Evolutionary conservation across 2,329 filamentous ascomycete species (phyloP).

Genomic region (Pseudogymnoascus sp.): DNA sequence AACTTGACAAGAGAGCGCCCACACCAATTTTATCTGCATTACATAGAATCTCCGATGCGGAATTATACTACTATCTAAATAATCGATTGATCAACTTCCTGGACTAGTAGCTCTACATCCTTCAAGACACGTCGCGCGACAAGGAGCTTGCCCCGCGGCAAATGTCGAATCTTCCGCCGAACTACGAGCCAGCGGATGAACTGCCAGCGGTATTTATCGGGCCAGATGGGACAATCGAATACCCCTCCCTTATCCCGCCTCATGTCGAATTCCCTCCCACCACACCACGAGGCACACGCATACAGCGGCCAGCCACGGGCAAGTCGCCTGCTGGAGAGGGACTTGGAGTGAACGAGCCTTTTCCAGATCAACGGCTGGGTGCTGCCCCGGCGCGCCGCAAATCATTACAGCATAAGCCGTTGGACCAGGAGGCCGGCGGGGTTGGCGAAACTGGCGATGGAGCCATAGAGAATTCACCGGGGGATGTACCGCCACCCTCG

Average conservation of each 20-base stretch:
- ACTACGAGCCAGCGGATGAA: constrained; percentile 4
- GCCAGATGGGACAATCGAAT: constrained; percentile 6
- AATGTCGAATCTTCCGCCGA: background rate
- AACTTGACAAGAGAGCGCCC: background rate
- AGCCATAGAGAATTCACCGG: no score
- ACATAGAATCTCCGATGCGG: background rate
- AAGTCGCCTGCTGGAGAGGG: background rate
- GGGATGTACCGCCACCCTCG: background rate
- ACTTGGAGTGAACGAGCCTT: background rate
- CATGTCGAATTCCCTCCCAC: background rate
- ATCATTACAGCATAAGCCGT: background rate
- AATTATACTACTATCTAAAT: background rate
- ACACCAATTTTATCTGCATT: background rate
- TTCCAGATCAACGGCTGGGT: background rate
- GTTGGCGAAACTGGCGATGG: background rate
- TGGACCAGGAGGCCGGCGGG: background rate
- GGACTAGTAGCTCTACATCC: background rate
- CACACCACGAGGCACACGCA: background rate
- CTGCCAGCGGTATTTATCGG: background rate
- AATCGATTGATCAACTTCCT: background rate
- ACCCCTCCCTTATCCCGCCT: background rate
- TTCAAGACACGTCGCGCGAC: background rate
- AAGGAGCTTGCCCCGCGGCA: background rate
- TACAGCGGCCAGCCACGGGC: background rate
- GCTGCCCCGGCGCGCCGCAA: background rate